phyloP scores from a whole-genome alignment of 1,284 basidiomycete species.

The Cutaneotrichosporon curvatum region DNA sequence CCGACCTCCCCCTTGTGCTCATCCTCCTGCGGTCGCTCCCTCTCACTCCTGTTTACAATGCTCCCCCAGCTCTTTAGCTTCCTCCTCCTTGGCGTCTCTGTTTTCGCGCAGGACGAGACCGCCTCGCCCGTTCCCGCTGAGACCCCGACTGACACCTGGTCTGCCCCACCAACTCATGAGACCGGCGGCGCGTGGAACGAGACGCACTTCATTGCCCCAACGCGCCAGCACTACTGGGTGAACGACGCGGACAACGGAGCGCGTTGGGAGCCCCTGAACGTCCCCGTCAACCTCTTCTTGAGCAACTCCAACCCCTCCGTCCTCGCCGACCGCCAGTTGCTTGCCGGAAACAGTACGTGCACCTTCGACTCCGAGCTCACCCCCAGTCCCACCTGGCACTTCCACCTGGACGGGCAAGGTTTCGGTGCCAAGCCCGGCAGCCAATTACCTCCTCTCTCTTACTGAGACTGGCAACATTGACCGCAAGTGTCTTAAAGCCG shows the following conservation, averaged over 20 bases:
- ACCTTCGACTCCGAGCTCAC: not conserved
- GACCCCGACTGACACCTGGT: not conserved
- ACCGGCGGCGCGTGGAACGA: conserved; percentile 2
- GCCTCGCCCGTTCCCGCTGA: not conserved
- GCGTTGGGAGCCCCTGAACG: conserved; percentile 10
- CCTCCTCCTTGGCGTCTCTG: not conserved
- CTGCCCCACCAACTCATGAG: not conserved
- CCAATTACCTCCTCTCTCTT: conserved; percentile 10
- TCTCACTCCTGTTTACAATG: too few relatives aligned
- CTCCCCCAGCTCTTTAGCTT: not conserved
- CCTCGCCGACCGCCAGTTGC: conserved; percentile 1
- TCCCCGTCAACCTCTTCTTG: conserved; percentile 12
- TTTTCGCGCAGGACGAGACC: not conserved
- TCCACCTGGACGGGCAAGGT: conserved; percentile 4
- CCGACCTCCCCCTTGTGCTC: too few relatives aligned
- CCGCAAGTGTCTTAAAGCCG: conserved; percentile 1
- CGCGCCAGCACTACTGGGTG: conserved; percentile 14
- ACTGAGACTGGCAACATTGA: conserved; percentile 6
- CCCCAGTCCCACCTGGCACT: conserved; percentile 4
- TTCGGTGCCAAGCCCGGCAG: not conserved
- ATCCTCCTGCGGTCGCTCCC: too few relatives aligned
- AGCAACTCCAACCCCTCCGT: conserved; percentile 9
- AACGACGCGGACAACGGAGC: conserved; percentile 14
- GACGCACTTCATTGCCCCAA: conserved; percentile 9
- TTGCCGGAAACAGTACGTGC: conserved; percentile 7